Base-by-base conservation (phyloP, 1,139 yeast species). In the Yamadazyma diospyri region DNA sequence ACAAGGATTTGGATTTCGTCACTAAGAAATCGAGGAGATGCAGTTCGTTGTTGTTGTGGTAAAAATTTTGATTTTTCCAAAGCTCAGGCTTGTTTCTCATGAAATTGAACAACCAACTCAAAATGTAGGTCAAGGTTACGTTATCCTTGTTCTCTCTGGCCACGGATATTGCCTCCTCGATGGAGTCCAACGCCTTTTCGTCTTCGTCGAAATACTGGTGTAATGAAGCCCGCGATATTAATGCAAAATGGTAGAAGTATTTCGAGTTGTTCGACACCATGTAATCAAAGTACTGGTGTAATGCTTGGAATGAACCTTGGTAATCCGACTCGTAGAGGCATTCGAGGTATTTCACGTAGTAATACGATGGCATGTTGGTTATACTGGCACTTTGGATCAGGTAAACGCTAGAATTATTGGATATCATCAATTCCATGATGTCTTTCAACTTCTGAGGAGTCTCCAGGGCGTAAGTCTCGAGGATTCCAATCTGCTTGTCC, bases 121-220 rank as follows among this genome's bases (percentile, higher is more conserved):
- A 61, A n/a, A 88, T 72, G 44, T 79, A 81, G 11, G 87, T 82
- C 25, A 88, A 63, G 13, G 95, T 85, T 9, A 71, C 63, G 39
- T 76, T 69, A 53, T 88, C 96, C 43, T 79, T 81, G 47, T 84
- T 81, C 48, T 88, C 96, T 45, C 97, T 64, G 0, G 96, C 96
- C 2, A 88, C 89, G 4, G 85, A 69, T 3, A 88, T 82, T 0
- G 97, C 94, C 51, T 88, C 97, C 43, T 83, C 87, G 4, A 88
- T 83, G 0, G 95, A 83, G 43, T 81, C 72, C 11, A 85, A 57
- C 0, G 96, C 95, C 42, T 85, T 86, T 17, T 71, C 73, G 42
- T 78, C 78, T 43, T 83, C 83, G 22, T 83, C 81, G 56, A 85
- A 87, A 36, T 76, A 76, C 14, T 86, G 85, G 47, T 87, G 92